phyloP scores from a whole-genome alignment of 2,329 filamentous ascomycete species.

The Aspergillus vadensis region DNA sequence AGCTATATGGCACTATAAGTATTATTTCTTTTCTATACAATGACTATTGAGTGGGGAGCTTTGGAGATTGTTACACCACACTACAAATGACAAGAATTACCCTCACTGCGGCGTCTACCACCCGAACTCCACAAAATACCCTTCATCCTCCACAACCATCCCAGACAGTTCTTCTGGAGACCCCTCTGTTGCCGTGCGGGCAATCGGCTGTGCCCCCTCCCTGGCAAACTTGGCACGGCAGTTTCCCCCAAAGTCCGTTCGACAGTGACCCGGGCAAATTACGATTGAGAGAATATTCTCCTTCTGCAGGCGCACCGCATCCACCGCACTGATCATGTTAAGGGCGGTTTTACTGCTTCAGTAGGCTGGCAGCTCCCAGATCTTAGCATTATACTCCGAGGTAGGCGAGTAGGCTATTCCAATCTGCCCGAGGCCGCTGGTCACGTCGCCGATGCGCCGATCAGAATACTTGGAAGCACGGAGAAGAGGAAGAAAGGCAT shows the following conservation, averaged over 20 bases:
- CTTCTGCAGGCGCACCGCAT: background rate
- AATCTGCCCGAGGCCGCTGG: conserved; percentile 11
- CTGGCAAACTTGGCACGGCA: background rate
- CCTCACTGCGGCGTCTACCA: background rate
- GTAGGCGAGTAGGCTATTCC: background rate
- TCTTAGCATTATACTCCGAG: conserved; percentile 4
- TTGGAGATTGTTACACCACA: no score
- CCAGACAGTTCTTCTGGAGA: background rate
- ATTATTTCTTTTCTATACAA: no score
- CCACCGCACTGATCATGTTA: conserved; percentile 12
- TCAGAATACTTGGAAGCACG: conserved; percentile 7
- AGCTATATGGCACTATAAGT: no score
- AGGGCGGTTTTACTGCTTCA: conserved; percentile 10
- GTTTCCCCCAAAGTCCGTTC: background rate
- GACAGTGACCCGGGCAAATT: background rate
- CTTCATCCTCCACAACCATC: background rate
- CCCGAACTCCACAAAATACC: background rate
- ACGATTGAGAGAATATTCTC: background rate
- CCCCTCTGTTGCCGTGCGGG: background rate
- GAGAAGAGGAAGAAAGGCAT: conserved; percentile 9
- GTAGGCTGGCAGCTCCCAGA: conserved; percentile 5
- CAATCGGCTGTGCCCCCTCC: background rate
- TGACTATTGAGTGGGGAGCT: no score
- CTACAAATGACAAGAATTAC: no score
- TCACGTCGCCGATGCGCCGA: conserved; percentile 12